phyloP scores from a whole-genome alignment of 1,139 yeast genomes.

The Saccharomyces hybrid region DNA sequence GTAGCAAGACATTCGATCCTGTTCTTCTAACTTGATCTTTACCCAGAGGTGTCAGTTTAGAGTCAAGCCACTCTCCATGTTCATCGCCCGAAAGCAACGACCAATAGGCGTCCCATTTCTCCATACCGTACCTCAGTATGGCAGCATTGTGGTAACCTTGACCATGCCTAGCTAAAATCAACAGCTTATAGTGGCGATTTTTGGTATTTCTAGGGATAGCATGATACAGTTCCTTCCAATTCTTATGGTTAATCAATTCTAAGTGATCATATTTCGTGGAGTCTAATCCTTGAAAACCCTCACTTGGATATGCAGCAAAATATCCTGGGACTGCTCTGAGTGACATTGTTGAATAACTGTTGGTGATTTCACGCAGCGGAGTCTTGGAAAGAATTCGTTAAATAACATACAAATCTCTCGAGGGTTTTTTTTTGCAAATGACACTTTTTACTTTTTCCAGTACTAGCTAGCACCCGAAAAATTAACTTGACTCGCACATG shows the following conservation, averaged over 20 bases:
- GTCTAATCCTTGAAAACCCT: constrained; percentile 10
- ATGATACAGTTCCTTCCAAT: constrained; percentile 42
- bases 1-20: constrained; percentile 39
- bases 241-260: constrained; percentile 35
- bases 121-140: constrained; percentile 47
- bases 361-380: neutral
- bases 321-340: constrained; percentile 24
- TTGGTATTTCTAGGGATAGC: constrained; percentile 19
- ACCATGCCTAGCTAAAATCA: constrained; percentile 68
- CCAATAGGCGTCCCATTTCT: constrained; percentile 57
- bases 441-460: neutral
- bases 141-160: constrained; percentile 71
- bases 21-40: constrained; percentile 43
- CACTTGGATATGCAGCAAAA: constrained; percentile 15
- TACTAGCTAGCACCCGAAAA: neutral
- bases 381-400: neutral
- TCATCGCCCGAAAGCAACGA: constrained; percentile 38
- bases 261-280: constrained; percentile 33
- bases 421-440: neutral
- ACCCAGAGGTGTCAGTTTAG: constrained; percentile 50
- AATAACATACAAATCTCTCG: neutral
- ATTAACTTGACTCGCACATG: neutral
- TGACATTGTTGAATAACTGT: constrained; percentile 2
- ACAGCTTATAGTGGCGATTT: constrained; percentile 38
- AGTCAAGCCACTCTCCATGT: constrained; percentile 26